Percentiles rank a stretch among this genome's conserved stretches.
Evolutionary conservation across 1,139 yeast species (phyloP).

Genomic region (Hemisphaericaspora subhashii): DNA sequence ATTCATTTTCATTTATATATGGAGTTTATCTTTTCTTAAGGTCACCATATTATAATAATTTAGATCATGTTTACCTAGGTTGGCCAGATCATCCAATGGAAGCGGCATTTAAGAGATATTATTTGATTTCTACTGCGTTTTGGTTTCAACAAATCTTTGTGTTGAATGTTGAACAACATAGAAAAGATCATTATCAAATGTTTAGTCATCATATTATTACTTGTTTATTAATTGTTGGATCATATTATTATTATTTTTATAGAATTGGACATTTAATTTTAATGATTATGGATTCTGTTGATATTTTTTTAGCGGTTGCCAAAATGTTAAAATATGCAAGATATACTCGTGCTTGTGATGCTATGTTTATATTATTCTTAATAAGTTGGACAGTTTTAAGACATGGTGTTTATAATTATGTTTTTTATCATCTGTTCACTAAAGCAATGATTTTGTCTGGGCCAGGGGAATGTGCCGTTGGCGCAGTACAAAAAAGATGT

Average conservation of each 20-base stretch:
- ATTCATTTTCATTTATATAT: slow-evolving; percentile 50
- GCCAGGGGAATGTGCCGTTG: slow-evolving; percentile 33
- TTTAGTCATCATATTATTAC: slow-evolving; percentile 86
- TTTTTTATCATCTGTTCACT: slow-evolving; percentile 53
- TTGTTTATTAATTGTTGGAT: slow-evolving; percentile 62
- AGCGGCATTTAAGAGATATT: slow-evolving; percentile 61
- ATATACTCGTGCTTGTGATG: slow-evolving; percentile 59
- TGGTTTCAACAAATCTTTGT: slow-evolving; percentile 84
- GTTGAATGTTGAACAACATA: slow-evolving; percentile 69
- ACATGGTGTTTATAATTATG: slow-evolving; percentile 72
- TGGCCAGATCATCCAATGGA: slow-evolving; percentile 73
- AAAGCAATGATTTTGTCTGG: slow-evolving; percentile 36
- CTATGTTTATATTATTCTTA: slow-evolving; percentile 66
- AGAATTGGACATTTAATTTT: slow-evolving; percentile 79
- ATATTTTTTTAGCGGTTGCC: slow-evolving; percentile 68
- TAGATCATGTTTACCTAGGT: slow-evolving; percentile 59
- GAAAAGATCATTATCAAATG: slow-evolving; percentile 88
- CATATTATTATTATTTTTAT: slow-evolving; percentile 71
- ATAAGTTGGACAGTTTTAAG: slow-evolving; percentile 69
- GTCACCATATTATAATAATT: slow-evolving; percentile 60
- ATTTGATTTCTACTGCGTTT: slow-evolving; percentile 67
- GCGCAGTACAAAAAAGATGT: slow-evolving; percentile 43
- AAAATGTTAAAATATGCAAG: slow-evolving; percentile 78
- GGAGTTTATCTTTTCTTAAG: slow-evolving; percentile 60
- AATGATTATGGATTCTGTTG: slow-evolving; percentile 82